Percentiles rank a stretch among this genome's conserved stretches.
Evolutionary conservation across 306 rosid genomes (phyloP).

Genomic region (Carpinus fangiana): DNA sequence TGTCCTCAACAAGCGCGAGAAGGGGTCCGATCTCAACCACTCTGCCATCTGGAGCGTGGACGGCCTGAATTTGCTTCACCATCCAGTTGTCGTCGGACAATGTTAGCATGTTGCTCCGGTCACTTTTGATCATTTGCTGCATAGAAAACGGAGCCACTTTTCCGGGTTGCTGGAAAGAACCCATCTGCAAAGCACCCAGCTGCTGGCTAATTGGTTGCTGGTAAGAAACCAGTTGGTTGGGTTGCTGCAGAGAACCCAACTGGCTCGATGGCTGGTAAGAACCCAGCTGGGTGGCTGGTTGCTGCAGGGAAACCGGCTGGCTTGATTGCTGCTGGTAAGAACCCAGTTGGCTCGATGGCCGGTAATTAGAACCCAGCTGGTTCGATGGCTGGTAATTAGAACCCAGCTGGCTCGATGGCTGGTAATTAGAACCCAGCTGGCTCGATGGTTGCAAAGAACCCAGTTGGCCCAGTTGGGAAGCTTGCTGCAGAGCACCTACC

Average conservation of each 20-base stretch:
- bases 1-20: conserved; percentile 54
- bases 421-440: neutral
- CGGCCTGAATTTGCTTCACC: conserved; percentile 45
- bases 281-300: neutral
- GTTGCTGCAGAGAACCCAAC: neutral
- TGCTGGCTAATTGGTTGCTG: no score
- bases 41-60: conserved; percentile 49
- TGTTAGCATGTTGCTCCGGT: conserved; percentile 8
- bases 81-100: conserved; percentile 46
- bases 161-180: neutral
- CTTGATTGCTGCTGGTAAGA: neutral
- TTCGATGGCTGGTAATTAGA: neutral
- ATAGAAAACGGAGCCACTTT: conserved; percentile 28
- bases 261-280: neutral
- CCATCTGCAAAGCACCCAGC: conserved; percentile 28
- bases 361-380: neutral
- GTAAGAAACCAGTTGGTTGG: neutral
- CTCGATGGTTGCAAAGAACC: neutral
- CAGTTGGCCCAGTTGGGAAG: neutral
- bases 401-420: neutral
- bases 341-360: neutral
- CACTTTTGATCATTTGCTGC: conserved; percentile 43
- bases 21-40: conserved; percentile 51
- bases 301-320: neutral
- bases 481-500: neutral